Evolutionary conservation across 2,329 filamentous ascomycete genomes (phyloP), one percentile per base, ranked within the genome.

Genomic region (Rhynchosporium graminicola): DNA sequence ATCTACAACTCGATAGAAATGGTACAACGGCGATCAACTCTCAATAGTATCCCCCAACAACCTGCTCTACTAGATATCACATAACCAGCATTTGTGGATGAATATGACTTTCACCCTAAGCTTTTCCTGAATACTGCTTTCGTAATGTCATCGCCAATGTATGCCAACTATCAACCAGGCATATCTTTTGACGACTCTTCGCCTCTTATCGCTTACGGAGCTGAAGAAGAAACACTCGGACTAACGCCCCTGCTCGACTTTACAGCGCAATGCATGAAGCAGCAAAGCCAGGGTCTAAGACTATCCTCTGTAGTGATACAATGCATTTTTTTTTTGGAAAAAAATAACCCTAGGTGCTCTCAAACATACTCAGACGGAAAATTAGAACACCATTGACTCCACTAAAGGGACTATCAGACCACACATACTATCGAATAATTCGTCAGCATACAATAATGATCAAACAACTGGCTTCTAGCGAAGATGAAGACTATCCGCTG

Each of bases 121-220:
- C 51, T 63, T 13, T 67, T 68, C 15, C 55, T 69, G 43, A 67
- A 68, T 36, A 65, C 66, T 8, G 55, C 47, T n/a, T 50, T 56
- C n/a, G 68, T 66, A 3, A 63, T 71, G 40, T 65, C 69, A 10
- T 72, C 70, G 2, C 70, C 69, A 2, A 65, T 70, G 9, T 70
- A 68, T 52, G 68, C 69, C 8, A 67, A 70, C 33, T 71, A 69
- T 54, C 65, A 63, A n/a, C 62, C 61, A 40, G 66, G 70, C 33
- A 36, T 20, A 20, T 20, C 33, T 36, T 67, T 71, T 48, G 59
- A 67, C 46, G 68, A 65, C n/a, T 36, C 57, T 10, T 69, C 70
- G 2, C 68, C 70, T 1, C 70, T 70, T 46, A 60, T 66, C 20
- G 63, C 65, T 4, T 71, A 68, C 68, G 68, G 68, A 9, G 67